These are phyloP conservation scores for Adansonia grandidieri DNA, from an alignment of 441 rosid species.

Conservation along the genomic window DNA sequence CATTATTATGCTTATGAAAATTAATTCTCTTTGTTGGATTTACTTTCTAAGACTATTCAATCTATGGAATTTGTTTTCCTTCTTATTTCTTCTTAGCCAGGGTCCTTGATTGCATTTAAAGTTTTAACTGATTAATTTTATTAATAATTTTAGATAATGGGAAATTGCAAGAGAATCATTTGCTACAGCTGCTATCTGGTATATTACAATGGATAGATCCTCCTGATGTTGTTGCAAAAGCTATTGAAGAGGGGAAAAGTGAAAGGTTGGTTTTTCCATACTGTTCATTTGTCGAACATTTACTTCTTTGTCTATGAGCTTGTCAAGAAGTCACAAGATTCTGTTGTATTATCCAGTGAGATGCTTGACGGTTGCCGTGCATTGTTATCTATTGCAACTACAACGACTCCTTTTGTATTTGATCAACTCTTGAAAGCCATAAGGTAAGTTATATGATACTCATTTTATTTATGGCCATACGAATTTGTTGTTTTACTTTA, in stretches of 20 bases:
- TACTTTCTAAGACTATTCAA: neutral
- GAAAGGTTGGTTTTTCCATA: slow-evolving; percentile 62
- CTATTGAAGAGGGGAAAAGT: slow-evolving; percentile 86
- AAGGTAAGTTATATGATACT: slow-evolving; percentile 54
- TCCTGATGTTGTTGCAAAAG: slow-evolving; percentile 76
- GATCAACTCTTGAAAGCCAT: slow-evolving; percentile 80
- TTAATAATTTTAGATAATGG: slow-evolving; percentile 63
- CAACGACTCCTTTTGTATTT: slow-evolving; percentile 67
- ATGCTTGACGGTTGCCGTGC: slow-evolving; percentile 99
- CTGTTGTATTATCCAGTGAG: slow-evolving; percentile 65
- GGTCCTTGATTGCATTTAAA: slow-evolving; percentile 20
- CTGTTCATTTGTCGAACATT: slow-evolving; percentile 28
- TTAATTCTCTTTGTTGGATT: slow-evolving; percentile 2
- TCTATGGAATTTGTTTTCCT: neutral
- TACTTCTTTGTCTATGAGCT: slow-evolving; percentile 30
- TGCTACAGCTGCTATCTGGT: slow-evolving; percentile 85
- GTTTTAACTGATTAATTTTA: slow-evolving; percentile 33
- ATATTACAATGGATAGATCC: slow-evolving; percentile 91
- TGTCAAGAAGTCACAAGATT: slow-evolving; percentile 30
- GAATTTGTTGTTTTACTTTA: slow-evolving; percentile 23
- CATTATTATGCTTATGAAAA: neutral
- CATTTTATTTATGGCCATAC: slow-evolving; percentile 9
- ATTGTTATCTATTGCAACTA: slow-evolving; percentile 78
- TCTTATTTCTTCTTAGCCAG: neutral
- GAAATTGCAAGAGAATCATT: slow-evolving; percentile 79